Conservation (phyloP, 192 early-diverging fungal species). For the Rhizophagus clarus region DNA sequence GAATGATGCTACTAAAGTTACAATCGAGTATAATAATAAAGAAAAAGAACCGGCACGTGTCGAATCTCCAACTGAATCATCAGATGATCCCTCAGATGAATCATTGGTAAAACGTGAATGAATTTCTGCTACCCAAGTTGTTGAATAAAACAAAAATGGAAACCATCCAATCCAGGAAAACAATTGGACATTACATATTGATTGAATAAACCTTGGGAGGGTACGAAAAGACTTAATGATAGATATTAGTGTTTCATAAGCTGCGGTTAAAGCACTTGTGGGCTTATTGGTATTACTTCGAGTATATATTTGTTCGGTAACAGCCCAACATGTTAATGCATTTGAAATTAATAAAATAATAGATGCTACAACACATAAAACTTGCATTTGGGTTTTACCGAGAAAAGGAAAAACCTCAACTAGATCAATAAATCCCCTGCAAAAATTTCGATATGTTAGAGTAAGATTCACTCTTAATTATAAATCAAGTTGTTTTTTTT, state of each 20-base stretch:
- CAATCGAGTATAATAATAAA: constrained; percentile 79
- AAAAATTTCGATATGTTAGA: background rate
- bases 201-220: constrained; percentile 73
- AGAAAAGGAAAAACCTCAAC: constrained; percentile 66
- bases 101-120: constrained; percentile 38
- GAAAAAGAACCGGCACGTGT: constrained; percentile 86
- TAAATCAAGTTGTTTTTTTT: background rate
- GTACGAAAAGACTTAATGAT: constrained; percentile 53
- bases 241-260: constrained; percentile 29
- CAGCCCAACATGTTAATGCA: constrained; percentile 70
- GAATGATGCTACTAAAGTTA: constrained; percentile 64
- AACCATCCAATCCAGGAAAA: constrained; percentile 99
- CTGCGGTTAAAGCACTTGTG: constrained; percentile 32
- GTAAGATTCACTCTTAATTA: background rate
- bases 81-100: constrained; percentile 18
- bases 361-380: constrained; percentile 77
- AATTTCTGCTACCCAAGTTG: constrained; percentile 60
- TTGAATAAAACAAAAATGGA: constrained; percentile 85
- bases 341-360: constrained; percentile 62
- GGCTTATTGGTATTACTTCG: background rate
- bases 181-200: constrained; percentile 90
- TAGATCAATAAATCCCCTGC: constrained; percentile 79
- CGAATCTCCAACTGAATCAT: constrained; percentile 47
- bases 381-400: constrained; percentile 79
- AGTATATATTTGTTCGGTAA: constrained; percentile 53